These are phyloP conservation scores for Aotearoamyces nothofagi DNA, from an alignment of 2,329 filamentous ascomycete species.

Conservation along the genomic window DNA sequence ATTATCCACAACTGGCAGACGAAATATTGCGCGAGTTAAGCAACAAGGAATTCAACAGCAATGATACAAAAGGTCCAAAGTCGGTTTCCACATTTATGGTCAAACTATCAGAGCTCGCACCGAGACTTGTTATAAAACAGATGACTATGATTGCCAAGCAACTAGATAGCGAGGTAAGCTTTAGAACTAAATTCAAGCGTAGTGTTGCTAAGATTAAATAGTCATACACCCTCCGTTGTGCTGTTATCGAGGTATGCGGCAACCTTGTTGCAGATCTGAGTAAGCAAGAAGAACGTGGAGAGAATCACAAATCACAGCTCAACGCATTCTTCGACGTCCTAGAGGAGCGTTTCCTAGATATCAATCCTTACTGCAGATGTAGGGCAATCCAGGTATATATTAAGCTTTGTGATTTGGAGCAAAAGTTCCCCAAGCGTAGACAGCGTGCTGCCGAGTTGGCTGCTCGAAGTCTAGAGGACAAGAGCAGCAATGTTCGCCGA, in stretches of 20 bases:
- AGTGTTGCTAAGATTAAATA: too few relatives aligned
- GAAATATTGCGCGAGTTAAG: conserved; percentile 89
- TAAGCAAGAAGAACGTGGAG: conserved; percentile 78
- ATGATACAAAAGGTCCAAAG: conserved; percentile 88
- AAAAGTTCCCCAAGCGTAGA: conserved; percentile 85
- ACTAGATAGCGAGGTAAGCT: conserved; percentile 74
- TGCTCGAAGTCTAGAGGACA: conserved; percentile 82
- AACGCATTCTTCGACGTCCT: conserved; percentile 95
- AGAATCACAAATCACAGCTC: conserved; percentile 88
- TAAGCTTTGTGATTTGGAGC: conserved; percentile 84
- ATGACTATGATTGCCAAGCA: conserved; percentile 93
- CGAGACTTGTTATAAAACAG: conserved; percentile 88
- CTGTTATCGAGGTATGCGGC: conserved; percentile 91
- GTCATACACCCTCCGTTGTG: conserved; percentile 87
- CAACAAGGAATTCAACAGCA: conserved; percentile 96
- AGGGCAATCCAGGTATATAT: conserved; percentile 86
- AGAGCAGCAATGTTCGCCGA: conserved; percentile 90
- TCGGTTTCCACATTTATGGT: conserved; percentile 90
- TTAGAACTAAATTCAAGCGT: background rate
- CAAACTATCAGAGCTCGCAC: conserved; percentile 83
- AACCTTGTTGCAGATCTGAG: conserved; percentile 87
- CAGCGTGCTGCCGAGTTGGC: conserved; percentile 81
- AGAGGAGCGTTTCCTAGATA: conserved; percentile 88
- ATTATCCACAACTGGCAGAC: conserved; percentile 88
- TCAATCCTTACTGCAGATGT: conserved; percentile 92